Evolutionary conservation across 2,329 filamentous ascomycete species (phyloP).

Genomic region (Alternaria solani): DNA sequence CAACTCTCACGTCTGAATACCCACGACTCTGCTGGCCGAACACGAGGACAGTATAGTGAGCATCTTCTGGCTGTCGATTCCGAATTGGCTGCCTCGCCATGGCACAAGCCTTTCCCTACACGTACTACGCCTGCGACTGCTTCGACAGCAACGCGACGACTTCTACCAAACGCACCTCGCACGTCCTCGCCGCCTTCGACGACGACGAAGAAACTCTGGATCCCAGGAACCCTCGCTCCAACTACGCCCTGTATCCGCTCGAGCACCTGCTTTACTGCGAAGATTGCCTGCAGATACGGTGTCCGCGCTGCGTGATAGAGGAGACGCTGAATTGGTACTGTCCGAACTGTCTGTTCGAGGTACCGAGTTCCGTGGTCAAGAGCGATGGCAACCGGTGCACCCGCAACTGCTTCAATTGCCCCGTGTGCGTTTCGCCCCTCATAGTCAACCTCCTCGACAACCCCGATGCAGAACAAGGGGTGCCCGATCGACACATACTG

Average conservation of each 20-base stretch:
- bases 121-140: conserved; percentile 71
- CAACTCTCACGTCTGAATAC: conserved; percentile 4
- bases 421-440: conserved; percentile 83
- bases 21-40: background rate
- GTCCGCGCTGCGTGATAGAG: conserved; percentile 87
- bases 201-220: conserved; percentile 85
- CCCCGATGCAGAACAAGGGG: conserved; percentile 30
- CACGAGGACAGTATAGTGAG: background rate
- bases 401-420: conserved; percentile 94
- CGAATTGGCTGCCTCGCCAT: conserved; percentile 44
- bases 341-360: conserved; percentile 93
- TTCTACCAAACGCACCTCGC: conserved; percentile 46
- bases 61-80: background rate
- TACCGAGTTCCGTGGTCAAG: conserved; percentile 89
- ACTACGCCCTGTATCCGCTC: conserved; percentile 90
- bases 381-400: conserved; percentile 95
- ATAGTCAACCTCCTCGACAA: conserved; percentile 75
- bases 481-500: conserved; percentile 73
- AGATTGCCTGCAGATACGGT: conserved; percentile 95
- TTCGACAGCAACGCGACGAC: conserved; percentile 56
- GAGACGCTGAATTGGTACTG: conserved; percentile 97
- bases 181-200: conserved; percentile 57
- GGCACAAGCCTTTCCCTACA: conserved; percentile 68
- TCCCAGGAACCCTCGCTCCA: conserved; percentile 81
- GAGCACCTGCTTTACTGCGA: conserved; percentile 96